Base-by-base conservation (phyloP, 441 rosid genomes). In the Erysimum cheiri region DNA sequence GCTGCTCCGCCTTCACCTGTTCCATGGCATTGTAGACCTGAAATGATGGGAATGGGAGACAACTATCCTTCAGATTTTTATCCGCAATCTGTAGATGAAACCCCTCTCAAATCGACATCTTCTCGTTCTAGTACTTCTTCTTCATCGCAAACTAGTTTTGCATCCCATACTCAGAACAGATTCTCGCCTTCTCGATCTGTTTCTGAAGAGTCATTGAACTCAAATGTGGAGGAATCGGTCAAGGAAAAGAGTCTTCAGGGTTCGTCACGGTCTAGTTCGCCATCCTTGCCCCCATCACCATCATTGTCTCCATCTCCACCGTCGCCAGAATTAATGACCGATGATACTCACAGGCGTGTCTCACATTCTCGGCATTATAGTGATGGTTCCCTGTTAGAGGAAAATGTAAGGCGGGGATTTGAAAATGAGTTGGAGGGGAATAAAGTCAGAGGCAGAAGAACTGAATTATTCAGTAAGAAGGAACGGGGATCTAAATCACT, bases 1-100 rank as follows among this genome's bases (percentile, higher is more conserved):
- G 67, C 61, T 46, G 71, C 52, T 53, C 70, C 74, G 15, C 60
- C 83, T 80, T 79, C 84, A 0, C 75, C 87, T 56, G 58, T 60
- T 54, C 82, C 77, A 5, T 46, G 84, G 87, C 74, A 49, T 8
- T 67, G 78, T 35, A 81, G 80, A 52, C 82, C 91, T 58, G 80
- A 56, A 39, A 77, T 75, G 70, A 67, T 60, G 71, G 87, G 71
- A 76, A 53, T 66, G 46, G 71, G 81, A 53, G 87, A 80, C 26
- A 39, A 69, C 33, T 77, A 43, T 55, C 56, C 75, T 71, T 78
- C 81, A 3, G 84, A 82, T 67, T 80, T 78, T 33, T 83, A 84
- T 78, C 87, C 84, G 80, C 76, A 60, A 17, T 83, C 98, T 4
- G 87, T 69, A 22, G 90, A 92, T 74, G 89, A 84, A 77, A 71